Base-by-base conservation (phyloP, 306 rosid genomes). In the Castanopsis chinensis region DNA sequence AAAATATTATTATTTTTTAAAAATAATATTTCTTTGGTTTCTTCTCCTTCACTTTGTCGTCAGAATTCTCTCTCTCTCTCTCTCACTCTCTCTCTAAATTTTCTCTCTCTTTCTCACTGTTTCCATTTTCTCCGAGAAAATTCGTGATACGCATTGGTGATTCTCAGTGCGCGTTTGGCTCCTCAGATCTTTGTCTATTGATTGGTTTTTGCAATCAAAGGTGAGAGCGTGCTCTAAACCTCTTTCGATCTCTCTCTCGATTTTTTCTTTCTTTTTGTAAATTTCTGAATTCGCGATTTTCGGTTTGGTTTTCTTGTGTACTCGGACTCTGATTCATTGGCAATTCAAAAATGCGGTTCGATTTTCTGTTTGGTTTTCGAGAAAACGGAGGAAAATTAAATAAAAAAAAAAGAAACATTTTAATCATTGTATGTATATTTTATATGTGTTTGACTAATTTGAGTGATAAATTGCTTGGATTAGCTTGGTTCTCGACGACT, bases 141-240 rank as follows among this genome's bases (percentile, higher is more conserved):
- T 61, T 83, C 83, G 71, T 71, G 67, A 41, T 64, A 7, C 54
- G 65, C 96, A 90, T 89, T 89, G 87, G 80, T 78, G 95, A 90
- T 86, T 86, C 81, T 79, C 15, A 49, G 74, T 78, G 76, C 45
- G 49, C 32, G 54, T 11, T 4, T 77, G n/a, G 23, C 6, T 33
- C 52, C 15, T 71, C 60, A 21, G 4, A 73, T 83, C 37, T 71
- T 74, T 72, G 71, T 54, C 76, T 43, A 8, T 41, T 0, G 43
- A 37, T 54, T 70, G 78, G 80, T n/a, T 76, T 82, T 32, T 79
- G 17, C 81, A 72, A 73, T 79, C 79, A 80, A 41, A 84, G 84
- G 93, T 89, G 86, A 85, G 86, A 27, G 84, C 74, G 77, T 69
- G 14, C 53, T 12, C 17, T 10, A 49, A 72, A 25, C 71, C 76